Percentiles rank a stretch among this genome's conserved stretches.
Evolutionary conservation across 495 filamentous ascomycete species (phyloP).

Genomic region (Talaromyces stipitatus): DNA sequence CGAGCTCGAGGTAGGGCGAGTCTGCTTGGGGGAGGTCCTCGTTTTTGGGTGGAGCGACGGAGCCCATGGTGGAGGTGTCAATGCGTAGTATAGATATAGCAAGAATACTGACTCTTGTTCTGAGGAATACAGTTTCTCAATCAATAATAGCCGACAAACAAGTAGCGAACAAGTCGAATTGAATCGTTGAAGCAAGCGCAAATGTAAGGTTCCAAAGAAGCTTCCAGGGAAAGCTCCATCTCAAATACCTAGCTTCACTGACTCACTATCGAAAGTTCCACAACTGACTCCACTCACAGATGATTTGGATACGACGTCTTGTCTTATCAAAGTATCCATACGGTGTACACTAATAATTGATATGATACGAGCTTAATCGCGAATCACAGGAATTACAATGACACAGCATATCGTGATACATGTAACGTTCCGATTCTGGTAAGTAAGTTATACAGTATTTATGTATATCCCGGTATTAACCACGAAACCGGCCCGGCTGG

Average conservation of each 20-base stretch:
- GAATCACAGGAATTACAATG: not conserved
- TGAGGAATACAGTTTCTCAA: not conserved
- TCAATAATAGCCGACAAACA: not conserved
- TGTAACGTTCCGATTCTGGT: not conserved
- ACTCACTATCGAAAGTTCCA: not conserved
- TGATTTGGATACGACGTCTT: not conserved
- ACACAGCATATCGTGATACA: not conserved
- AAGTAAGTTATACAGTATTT: not conserved
- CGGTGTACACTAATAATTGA: not conserved
- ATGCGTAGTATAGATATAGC: not conserved
- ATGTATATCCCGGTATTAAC: not conserved
- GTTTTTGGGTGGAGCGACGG: not conserved
- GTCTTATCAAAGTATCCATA: not conserved
- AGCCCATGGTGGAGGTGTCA: constrained; percentile 2
- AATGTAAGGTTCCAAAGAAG: not conserved
- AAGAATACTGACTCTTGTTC: no score
- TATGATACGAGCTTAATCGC: not conserved
- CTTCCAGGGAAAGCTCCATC: constrained; percentile 1
- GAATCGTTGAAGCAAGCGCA: not conserved
- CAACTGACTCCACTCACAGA: not conserved
- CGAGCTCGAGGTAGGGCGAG: constrained; percentile 57
- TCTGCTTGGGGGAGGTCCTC: constrained; percentile 45
- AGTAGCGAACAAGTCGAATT: not conserved
- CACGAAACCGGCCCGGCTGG: constrained; percentile 12
- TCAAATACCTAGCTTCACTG: not conserved